phyloP scores from a whole-genome alignment of 306 rosid genomes.

The Bauhinia variegata region DNA sequence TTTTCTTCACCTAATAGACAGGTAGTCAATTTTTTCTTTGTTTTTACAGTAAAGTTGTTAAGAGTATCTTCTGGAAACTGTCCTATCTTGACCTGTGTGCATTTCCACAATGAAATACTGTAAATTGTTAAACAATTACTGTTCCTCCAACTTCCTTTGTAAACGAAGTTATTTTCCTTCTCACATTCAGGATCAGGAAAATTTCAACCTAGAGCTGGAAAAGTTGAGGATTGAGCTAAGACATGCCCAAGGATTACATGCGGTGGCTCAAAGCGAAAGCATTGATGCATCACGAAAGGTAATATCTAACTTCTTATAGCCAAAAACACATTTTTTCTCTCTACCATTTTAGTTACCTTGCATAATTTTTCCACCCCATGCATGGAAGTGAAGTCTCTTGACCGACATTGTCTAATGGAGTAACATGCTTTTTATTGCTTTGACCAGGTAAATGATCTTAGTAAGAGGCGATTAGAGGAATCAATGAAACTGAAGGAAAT shows the following conservation, averaged over 20 bases:
- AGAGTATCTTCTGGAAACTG: background rate
- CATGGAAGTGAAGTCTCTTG: conserved; percentile 16
- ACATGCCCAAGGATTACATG: conserved; percentile 86
- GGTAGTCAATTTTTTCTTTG: conserved; percentile 49
- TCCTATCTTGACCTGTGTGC: background rate
- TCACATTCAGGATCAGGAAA: conserved; percentile 56
- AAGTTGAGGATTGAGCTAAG: conserved; percentile 84
- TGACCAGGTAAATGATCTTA: conserved; percentile 65
- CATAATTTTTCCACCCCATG: conserved; percentile 2
- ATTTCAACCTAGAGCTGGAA: conserved; percentile 75
- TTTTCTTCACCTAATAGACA: conserved; percentile 55
- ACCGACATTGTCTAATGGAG: conserved; percentile 21
- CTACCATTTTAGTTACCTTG: conserved; percentile 12
- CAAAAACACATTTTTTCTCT: conserved; percentile 16
- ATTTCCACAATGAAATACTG: background rate
- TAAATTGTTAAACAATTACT: conserved; percentile 11
- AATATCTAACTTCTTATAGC: conserved; percentile 28
- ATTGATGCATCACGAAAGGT: conserved; percentile 80
- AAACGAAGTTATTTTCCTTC: conserved; percentile 18
- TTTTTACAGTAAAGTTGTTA: background rate
- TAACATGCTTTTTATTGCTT: conserved; percentile 38
- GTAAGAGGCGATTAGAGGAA: conserved; percentile 55
- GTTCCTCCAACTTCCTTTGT: conserved; percentile 6
- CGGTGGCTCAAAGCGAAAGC: conserved; percentile 77
- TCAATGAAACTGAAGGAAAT: conserved; percentile 64